Evolutionary conservation across 176 grass and related monocot species (phyloP).

Genomic region (Oryza punctata): DNA sequence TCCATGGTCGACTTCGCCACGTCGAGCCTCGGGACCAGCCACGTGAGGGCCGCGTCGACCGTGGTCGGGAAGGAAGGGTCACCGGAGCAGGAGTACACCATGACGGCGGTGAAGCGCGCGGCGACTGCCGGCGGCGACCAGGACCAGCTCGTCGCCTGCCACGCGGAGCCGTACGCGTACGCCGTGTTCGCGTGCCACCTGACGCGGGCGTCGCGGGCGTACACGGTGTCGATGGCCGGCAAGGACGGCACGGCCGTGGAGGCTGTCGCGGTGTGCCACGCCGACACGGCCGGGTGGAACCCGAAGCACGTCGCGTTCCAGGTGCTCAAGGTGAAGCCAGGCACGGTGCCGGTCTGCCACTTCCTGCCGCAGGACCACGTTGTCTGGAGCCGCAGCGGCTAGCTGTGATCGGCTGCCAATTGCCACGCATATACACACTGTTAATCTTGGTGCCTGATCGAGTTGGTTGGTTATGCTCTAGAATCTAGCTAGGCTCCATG

Average conservation of each 20-base stretch:
- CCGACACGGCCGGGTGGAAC: constrained; percentile 78
- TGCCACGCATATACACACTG: background rate
- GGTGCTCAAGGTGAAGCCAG: constrained; percentile 76
- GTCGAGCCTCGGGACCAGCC: constrained; percentile 63
- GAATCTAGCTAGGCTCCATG: constrained; percentile 2
- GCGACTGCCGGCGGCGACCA: background rate
- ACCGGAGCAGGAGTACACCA: constrained; percentile 59
- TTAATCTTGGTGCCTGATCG: background rate
- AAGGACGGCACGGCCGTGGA: constrained; percentile 61
- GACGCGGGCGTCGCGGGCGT: constrained; percentile 58
- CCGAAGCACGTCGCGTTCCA: constrained; percentile 83
- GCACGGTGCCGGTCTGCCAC: constrained; percentile 77
- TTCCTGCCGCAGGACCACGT: constrained; percentile 82
- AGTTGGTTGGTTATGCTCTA: background rate
- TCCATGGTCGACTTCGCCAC: constrained; percentile 94
- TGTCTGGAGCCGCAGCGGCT: constrained; percentile 66
- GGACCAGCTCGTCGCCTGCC: constrained; percentile 65
- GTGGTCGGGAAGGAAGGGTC: constrained; percentile 41
- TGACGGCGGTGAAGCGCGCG: constrained; percentile 45
- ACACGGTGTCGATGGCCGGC: constrained; percentile 74
- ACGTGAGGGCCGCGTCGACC: constrained; percentile 52
- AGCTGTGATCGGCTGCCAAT: background rate
- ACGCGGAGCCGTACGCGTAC: constrained; percentile 75
- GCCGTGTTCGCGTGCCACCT: constrained; percentile 84
- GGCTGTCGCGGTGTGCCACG: constrained; percentile 75